Evolutionary conservation across 2,329 filamentous ascomycete genomes (phyloP), one percentile per base, ranked within the genome.

Genomic region (Penicillium olsonii): DNA sequence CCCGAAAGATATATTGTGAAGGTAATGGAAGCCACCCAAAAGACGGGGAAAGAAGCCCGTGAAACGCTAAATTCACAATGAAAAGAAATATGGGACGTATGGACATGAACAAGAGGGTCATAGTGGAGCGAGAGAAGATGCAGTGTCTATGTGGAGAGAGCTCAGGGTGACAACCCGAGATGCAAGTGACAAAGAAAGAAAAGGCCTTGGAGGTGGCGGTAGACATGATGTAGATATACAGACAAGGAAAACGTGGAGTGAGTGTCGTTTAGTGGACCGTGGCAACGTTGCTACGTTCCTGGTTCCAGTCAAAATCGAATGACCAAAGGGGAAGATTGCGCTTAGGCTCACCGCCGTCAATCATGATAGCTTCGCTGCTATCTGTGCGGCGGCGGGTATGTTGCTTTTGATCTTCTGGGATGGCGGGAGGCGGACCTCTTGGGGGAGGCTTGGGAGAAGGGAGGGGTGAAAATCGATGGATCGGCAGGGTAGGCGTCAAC

Each of bases 271-370:
- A 74, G 55, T 71, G 69, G 40, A 69, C 69, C 37, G 71, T 55
- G 33, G 68, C 65, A 44, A 73, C 42, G 34, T 61, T 67, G 26
- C 56, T 56, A 33, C 54, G 54, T 20, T 81, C 72, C 74, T 78
- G 53, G 67, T 68, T 62, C 69, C 71, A 66, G 37, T 70, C 61
- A 48, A 69, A 55, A 38, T 69, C 61, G 22, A 61, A 60, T 5
- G 59, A 54, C 73, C 73, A 75, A 20, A 73, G 60, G 5, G 72
- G 70, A 45, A 78, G 73, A 42, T 84, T 82, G 76, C 83, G 82
- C 37, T 72, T 76, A 54, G 79, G 78, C 24, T 77, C 76, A 4
- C 75, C 73, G 2, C 71, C 68, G 18, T 72, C 72, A 37, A 75
- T 63, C 42, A 72, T 68, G 40, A 79, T 76, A 48, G 75, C 74